Conservation (phyloP, 352 stramenopile species). For the Phytophthora constricta region DNA sequence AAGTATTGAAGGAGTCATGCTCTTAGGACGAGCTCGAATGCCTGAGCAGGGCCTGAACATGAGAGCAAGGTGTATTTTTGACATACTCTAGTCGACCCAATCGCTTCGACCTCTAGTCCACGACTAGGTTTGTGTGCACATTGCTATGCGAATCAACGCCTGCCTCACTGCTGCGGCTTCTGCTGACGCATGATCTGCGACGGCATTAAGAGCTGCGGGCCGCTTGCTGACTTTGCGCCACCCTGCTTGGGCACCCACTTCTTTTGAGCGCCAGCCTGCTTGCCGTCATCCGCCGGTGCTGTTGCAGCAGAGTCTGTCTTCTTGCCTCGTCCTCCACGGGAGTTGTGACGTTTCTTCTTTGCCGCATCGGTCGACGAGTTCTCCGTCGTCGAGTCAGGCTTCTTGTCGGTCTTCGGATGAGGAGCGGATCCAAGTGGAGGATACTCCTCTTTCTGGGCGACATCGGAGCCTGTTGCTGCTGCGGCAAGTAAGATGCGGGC, state of each 20-base stretch:
- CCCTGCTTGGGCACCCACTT: constrained; percentile 47
- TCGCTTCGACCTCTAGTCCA: constrained; percentile 13
- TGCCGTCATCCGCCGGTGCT: neutral
- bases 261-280: constrained; percentile 22
- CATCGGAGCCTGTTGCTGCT: constrained; percentile 20
- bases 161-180: constrained; percentile 41
- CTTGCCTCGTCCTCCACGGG: constrained; percentile 22
- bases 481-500: constrained; percentile 12
- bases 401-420: constrained; percentile 21
- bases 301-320: constrained; percentile 17
- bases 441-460: constrained; percentile 39
- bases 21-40: constrained; percentile 33
- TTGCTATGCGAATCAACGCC: neutral
- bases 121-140: neutral
- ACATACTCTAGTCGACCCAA: constrained; percentile 33
- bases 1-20: constrained; percentile 17
- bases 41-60: constrained; percentile 12
- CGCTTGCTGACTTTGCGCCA: constrained; percentile 23
- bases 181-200: constrained; percentile 60
- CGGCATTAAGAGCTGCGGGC: constrained; percentile 48
- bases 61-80: constrained; percentile 37
- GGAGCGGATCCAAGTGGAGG: constrained; percentile 31
- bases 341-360: constrained; percentile 31
- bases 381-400: neutral
- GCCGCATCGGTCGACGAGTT: neutral